Evolutionary conservation across 305 asterid species (phyloP).

Genomic region (Petunia hybrid): DNA sequence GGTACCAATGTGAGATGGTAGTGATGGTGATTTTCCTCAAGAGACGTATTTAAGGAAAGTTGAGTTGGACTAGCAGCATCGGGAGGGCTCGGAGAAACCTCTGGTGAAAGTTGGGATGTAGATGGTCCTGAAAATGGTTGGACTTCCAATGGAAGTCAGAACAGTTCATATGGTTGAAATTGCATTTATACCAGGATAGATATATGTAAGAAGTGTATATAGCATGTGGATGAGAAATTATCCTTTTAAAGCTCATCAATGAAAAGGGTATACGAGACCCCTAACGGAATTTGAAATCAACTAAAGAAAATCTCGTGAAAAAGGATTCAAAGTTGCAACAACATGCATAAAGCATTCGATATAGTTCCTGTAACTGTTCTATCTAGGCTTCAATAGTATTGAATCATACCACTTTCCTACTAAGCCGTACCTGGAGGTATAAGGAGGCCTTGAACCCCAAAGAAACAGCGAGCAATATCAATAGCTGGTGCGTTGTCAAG

Average conservation of each 20-base stretch:
- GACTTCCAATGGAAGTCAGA: conserved; percentile 12
- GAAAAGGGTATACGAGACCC: no score
- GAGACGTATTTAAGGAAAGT: conserved; percentile 50
- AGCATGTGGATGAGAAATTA: no score
- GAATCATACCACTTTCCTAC: not conserved
- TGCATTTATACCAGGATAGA: not conserved
- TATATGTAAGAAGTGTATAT: no score
- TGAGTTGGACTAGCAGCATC: conserved; percentile 73
- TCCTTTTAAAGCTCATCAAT: not conserved
- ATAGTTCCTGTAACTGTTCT: conserved; percentile 22
- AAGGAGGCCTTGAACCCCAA: conserved; percentile 77
- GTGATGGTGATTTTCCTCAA: conserved; percentile 53
- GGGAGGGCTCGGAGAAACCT: conserved; percentile 64
- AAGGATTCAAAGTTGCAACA: conserved; percentile 6
- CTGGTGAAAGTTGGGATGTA: conserved; percentile 59
- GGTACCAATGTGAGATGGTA: conserved; percentile 72
- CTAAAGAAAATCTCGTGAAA: not conserved
- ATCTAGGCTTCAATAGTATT: not conserved
- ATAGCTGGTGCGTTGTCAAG: conserved; percentile 65
- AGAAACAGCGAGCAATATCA: conserved; percentile 83
- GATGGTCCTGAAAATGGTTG: conserved; percentile 49
- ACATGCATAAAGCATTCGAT: not conserved
- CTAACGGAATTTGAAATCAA: not conserved
- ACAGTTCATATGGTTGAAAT: not conserved
- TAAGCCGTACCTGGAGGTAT: conserved; percentile 56